phyloP scores from a whole-genome alignment of 306 rosid genomes.

The Morella rubra region DNA sequence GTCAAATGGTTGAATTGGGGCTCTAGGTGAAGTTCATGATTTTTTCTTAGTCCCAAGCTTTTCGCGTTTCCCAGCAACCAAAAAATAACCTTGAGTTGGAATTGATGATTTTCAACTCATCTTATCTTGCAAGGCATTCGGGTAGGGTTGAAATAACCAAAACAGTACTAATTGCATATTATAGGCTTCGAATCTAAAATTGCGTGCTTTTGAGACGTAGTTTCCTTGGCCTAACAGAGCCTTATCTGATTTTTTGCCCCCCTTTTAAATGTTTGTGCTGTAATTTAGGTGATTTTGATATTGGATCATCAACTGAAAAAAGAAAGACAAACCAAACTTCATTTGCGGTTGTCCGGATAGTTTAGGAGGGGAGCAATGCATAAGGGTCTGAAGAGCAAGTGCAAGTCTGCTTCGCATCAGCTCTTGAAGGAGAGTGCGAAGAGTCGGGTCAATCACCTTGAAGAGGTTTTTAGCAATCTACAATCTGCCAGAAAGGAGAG shows the following conservation, averaged over 20 bases:
- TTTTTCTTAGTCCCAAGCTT: not conserved
- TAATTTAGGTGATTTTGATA: slow-evolving; percentile 1
- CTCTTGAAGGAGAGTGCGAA: slow-evolving; percentile 85
- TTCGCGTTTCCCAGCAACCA: not conserved
- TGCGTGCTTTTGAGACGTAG: not conserved
- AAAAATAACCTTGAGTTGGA: not conserved
- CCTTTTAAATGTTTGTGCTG: not conserved
- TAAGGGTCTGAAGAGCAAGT: slow-evolving; percentile 54
- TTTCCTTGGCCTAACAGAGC: not conserved
- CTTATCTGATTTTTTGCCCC: not conserved
- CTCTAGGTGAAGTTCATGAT: no score
- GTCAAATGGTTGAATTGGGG: not conserved
- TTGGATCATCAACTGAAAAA: not conserved
- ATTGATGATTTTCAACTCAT: not conserved
- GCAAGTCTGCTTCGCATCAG: slow-evolving; percentile 66
- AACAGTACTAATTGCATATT: not conserved
- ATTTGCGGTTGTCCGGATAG: slow-evolving; percentile 27
- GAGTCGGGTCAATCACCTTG: slow-evolving; percentile 73
- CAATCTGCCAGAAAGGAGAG: slow-evolving; percentile 83
- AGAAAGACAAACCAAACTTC: not conserved
- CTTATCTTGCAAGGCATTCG: not conserved
- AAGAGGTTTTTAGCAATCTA: slow-evolving; percentile 69
- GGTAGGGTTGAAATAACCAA: not conserved
- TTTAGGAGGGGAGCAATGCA: slow-evolving; percentile 49
- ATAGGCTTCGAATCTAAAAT: not conserved